Base-by-base conservation (phyloP, 2,329 filamentous ascomycete species). In the Taxawa tesnikishii region DNA sequence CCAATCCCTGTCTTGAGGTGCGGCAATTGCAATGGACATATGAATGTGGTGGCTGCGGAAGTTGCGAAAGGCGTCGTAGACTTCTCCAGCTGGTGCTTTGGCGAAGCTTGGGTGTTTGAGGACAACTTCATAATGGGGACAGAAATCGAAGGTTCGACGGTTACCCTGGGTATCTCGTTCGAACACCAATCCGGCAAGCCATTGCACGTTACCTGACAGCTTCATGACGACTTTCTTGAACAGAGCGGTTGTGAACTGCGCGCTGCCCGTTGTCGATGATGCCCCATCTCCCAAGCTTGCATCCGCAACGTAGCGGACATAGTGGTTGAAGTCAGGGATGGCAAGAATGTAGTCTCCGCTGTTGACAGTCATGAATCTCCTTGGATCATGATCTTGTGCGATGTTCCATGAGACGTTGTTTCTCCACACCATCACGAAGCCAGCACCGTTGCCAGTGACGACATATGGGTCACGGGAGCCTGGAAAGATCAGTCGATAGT, bases 181-280 rank as follows among this genome's bases (percentile, higher is more conserved):
- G 50, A 98, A 98, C 30, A 93, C 83, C 24, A 98, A 65, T 0
- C 90, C 92, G 10, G 82, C 78, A 49, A 88, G 70, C 83, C 85
- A 94, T 55, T 84, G 81, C 1, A 98, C 90, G 49, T 90, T 92
- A 10, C 90, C 90, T 3, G 90, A 96, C 9, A 98, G 68, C 58
- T 98, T 98, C 88, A 98, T 96, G 31, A 94, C 75, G 3, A 96
- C 90, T 58, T 98, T 98, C 57, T 94, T 94, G 67, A 98, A 98
- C 1, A 78, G 68, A n/a, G 85, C 81, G 2, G 79, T 75, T 21
- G 79, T 73, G 45, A 75, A 82, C 43, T 69, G 76, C 37, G 75
- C 79, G 10, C 73, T 71, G 31, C 68, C 73, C 2, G 70, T 62
- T 18, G 75, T 42, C 32, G 40, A 63, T 43, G 68, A 79, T 31